Evolutionary conservation across 331 rosid species (phyloP), one percentile per base, ranked within the genome.

Genomic region (Malus hybrid): DNA sequence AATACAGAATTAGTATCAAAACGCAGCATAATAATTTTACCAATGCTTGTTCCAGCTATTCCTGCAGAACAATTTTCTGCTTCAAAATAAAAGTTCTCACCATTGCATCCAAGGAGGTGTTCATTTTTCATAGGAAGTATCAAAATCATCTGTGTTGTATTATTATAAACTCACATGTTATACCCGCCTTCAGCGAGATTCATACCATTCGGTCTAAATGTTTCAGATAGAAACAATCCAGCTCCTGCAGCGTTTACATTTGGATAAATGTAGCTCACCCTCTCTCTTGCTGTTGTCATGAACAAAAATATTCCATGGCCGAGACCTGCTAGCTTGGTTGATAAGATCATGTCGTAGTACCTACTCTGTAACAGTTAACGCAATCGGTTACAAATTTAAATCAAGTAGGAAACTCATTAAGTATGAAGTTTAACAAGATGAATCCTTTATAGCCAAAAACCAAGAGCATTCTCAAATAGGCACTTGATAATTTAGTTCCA

Each of bases 241-340:
- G 96, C 98, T 65, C 98, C 98, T 53, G 95, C 98, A 36, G 95
- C 90, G 80, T 93, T 93, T 78, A 89, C 98, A 71, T 93, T 87
- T 55, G 97, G 98, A 75, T 88, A 91, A 50, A 88, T 71, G 48
- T 93, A 93, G 84, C 98, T 89, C 36, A 91, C 97, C 80, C 90
- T 86, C 28, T 91, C 97, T 50, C 96, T 71, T 15, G 98, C 98
- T 14, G 96, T 83, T 73, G 96, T 84, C 98, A 93, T 83, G 58
- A 91, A 93, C 85, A 93, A 74, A 83, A 91, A 93, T 24, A 81
- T 77, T 12, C 89, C 97, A 82, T 93, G 98, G 53, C 98, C 97
- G n/a, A 91, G 42, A 63, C 97, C 98, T 66, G 97, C 98, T 73
- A 91, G 87, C 83, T 85, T 93, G 46, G 97, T 91, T 76, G 95